Evolutionary conservation across 179 eudicot species (phyloP), one percentile per base, ranked within the genome.

Genomic region (Corrigiola litoralis): DNA sequence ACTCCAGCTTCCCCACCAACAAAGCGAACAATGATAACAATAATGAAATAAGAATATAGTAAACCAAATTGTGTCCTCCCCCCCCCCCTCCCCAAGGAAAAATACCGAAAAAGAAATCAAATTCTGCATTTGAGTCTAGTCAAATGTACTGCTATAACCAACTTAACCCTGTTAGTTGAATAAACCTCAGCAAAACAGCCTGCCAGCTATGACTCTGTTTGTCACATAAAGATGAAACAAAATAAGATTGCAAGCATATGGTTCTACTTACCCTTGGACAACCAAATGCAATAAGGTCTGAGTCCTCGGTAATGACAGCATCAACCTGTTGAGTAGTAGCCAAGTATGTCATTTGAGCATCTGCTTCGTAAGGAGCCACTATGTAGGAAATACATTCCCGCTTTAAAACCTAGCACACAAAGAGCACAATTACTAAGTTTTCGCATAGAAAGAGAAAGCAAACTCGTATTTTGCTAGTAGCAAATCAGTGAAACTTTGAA

Each of bases 351-450:
- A 90, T 90, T 76, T 94, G 97, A 24, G 99, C 99, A 79, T 94
- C 97, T 70, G 99, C 99, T 79, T 94, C 97, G 56, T 94, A 94
- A 47, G 99, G 99, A 69, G 99, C 99, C 66, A 90, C 99, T 58
- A 90, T 65, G 51, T 84, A 94, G 64, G 68, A 18, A 50, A 94
- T 75, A 48, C 85, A 77, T 79, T 94, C 94, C 73, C 77, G 77
- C 71, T 80, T 87, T 67, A 94, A 78, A 65, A 94, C 99, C 99
- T 94, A 67, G 61, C 42, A 52, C 23, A 58, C 37, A 47, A 77
- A 60, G 51, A 36, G 38, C 20, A 31, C 38, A 36, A 16, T 38
- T 6, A 41, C 41, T 3, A 65, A 14, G 21, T 40, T 12, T 9
- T 31, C 42, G 36, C 25, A 38, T n/a, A n/a, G n/a, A 5, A 28